phyloP scores from a whole-genome alignment of 257 asterid genomes.

The Solanum etuberosum region DNA sequence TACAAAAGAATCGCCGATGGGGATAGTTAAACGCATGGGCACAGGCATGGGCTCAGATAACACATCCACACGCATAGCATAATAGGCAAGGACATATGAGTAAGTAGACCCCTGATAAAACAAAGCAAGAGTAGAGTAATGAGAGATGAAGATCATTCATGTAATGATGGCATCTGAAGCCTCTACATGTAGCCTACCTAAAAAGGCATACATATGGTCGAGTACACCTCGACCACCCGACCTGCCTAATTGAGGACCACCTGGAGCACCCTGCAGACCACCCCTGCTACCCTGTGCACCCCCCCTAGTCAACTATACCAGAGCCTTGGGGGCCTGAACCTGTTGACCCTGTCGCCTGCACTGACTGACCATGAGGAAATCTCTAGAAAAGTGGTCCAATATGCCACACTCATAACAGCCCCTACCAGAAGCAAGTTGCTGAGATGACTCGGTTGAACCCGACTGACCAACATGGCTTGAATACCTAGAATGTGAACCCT shows the following conservation, averaged over 20 bases:
- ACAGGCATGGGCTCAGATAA: neutral
- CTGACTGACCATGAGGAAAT: too few species aligned
- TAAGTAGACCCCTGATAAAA: neutral
- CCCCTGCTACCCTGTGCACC: neutral
- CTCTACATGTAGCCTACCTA: neutral
- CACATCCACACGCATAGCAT: neutral
- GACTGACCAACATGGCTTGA: neutral
- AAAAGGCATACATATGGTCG: neutral
- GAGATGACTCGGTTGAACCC: neutral
- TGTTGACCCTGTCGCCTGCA: neutral
- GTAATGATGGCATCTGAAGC: neutral
- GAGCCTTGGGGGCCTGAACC: neutral
- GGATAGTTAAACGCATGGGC: neutral
- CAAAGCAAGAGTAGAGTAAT: neutral
- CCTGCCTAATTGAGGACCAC: neutral
- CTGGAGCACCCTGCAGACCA: neutral
- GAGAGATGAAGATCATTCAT: too few species aligned
- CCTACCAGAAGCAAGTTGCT: neutral
- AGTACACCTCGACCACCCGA: neutral
- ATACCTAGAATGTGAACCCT: neutral
- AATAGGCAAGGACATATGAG: neutral
- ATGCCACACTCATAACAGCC: neutral
- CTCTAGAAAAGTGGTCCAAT: neutral
- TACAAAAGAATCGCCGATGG: neutral
- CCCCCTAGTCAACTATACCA: neutral